A percentile compares a stretch with the other conserved stretches of the same genome.
Conservation (phyloP, 305 asterid genomes). For the Solanum hybrid region DNA sequence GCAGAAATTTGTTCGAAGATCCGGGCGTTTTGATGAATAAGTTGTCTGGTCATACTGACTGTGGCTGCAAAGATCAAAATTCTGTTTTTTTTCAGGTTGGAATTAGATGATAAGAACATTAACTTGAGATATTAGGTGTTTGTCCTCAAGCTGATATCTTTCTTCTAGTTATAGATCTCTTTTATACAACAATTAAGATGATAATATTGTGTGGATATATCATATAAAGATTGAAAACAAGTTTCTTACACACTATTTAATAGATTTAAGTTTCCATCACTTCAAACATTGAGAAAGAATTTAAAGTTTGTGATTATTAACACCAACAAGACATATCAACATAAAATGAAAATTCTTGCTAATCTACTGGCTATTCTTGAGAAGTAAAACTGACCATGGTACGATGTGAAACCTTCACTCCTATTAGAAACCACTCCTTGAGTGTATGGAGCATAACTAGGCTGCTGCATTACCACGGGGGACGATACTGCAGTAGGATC, state of each 20-base stretch:
- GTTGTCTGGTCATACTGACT: constrained; percentile 40
- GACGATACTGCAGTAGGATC: constrained; percentile 45
- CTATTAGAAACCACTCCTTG: constrained; percentile 38
- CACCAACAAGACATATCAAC: neutral
- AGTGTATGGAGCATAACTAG: constrained; percentile 40
- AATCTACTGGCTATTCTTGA: neutral
- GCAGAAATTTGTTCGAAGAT: constrained; percentile 64
- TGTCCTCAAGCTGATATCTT: neutral
- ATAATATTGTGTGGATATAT: too few species aligned
- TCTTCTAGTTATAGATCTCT: too few species aligned
- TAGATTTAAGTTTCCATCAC: neutral
- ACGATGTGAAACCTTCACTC: constrained; percentile 37
- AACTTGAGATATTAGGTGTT: neutral
- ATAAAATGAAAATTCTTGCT: neutral
- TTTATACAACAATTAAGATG: too few species aligned
- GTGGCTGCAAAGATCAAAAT: constrained; percentile 27
- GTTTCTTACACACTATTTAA: too few species aligned
- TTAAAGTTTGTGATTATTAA: neutral
- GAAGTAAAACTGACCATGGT: constrained; percentile 38
- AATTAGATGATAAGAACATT: neutral
- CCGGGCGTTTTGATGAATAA: constrained; percentile 71
- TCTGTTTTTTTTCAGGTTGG: neutral
- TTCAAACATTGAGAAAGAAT: neutral
- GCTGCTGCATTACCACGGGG: constrained; percentile 37
- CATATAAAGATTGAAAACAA: too few species aligned